Percentiles rank a stretch among this genome's conserved stretches.
phyloP scores from a whole-genome alignment of 1,284 basidiomycete species.

The Fomes fomentarius region DNA sequence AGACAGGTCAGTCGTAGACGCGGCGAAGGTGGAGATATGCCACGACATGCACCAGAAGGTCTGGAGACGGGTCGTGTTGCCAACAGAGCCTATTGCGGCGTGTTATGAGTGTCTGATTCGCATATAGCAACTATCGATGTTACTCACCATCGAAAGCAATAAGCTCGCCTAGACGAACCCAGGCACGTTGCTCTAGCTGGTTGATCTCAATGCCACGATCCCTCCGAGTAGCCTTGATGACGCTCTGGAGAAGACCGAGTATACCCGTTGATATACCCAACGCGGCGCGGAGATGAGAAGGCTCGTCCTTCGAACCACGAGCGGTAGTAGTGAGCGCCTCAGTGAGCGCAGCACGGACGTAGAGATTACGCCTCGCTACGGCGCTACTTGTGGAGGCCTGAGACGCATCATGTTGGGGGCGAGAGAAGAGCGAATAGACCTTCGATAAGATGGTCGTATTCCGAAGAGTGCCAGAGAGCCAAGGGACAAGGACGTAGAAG shows the following conservation, averaged over 20 bases:
- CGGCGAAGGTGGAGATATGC: slow-evolving; percentile 42
- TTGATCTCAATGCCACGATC: slow-evolving; percentile 42
- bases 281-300: slow-evolving; percentile 40
- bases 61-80: slow-evolving; percentile 47
- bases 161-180: slow-evolving; percentile 56
- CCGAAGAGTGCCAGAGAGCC: slow-evolving; percentile 41
- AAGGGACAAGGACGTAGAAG: slow-evolving; percentile 55
- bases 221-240: slow-evolving; percentile 33
- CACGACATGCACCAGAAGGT: slow-evolving; percentile 54
- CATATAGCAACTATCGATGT: neutral
- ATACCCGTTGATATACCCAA: slow-evolving; percentile 45
- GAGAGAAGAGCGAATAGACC: slow-evolving; percentile 18
- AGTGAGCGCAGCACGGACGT: slow-evolving; percentile 34
- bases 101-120: neutral
- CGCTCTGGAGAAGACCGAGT: slow-evolving; percentile 41
- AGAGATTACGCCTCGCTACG: slow-evolving; percentile 15
- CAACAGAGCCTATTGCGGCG: slow-evolving; percentile 32
- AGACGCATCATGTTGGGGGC: neutral
- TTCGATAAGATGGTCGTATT: slow-evolving; percentile 9
- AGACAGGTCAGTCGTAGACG: slow-evolving; percentile 50
- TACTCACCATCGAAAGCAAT: slow-evolving; percentile 46
- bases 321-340: slow-evolving; percentile 35
- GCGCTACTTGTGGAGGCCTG: neutral
- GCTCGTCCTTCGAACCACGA: slow-evolving; percentile 43
- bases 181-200: slow-evolving; percentile 52